Evolutionary conservation across 108 stramenopile genomes (phyloP).

Genomic region (Cyclotella distinguenda): DNA sequence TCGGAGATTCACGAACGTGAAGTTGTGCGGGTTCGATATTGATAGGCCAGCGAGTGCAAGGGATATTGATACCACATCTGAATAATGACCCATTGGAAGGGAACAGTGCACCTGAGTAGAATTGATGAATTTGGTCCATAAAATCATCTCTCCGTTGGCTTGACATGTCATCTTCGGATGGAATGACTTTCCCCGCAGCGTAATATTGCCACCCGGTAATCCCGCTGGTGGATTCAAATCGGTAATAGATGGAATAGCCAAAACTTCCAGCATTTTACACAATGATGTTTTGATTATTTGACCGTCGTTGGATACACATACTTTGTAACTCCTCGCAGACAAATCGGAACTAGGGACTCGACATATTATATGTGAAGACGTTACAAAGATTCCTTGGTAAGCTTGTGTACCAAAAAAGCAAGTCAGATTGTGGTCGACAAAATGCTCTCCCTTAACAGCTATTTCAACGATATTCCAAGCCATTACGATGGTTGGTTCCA

Average conservation of each 20-base stretch:
- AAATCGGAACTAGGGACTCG: background rate
- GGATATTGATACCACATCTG: background rate
- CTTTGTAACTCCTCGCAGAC: slow-evolving; percentile 7
- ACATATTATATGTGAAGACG: slow-evolving; percentile 8
- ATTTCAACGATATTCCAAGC: slow-evolving; percentile 1
- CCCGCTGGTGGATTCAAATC: slow-evolving; percentile 11
- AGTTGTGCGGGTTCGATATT: background rate
- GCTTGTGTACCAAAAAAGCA: slow-evolving; percentile 8
- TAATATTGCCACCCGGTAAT: slow-evolving; percentile 16
- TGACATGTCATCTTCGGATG: slow-evolving; percentile 21
- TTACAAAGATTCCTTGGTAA: background rate
- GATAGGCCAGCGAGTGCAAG: background rate
- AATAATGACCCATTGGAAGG: background rate
- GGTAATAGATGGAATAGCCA: slow-evolving; percentile 18
- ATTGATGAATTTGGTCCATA: slow-evolving; percentile 19
- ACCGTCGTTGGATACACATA: slow-evolving; percentile 20
- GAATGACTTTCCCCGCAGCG: slow-evolving; percentile 24
- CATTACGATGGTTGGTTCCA: slow-evolving; percentile 12
- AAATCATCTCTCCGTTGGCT: background rate
- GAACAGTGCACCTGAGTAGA: slow-evolving; percentile 14
- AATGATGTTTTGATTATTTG: background rate
- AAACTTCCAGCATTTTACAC: background rate
- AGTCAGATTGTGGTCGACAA: slow-evolving; percentile 13
- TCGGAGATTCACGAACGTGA: slow-evolving; percentile 13
- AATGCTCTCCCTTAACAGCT: slow-evolving; percentile 16